Evolutionary conservation across 257 asterid species (phyloP).

Genomic region (Solanum appendiculatum): DNA sequence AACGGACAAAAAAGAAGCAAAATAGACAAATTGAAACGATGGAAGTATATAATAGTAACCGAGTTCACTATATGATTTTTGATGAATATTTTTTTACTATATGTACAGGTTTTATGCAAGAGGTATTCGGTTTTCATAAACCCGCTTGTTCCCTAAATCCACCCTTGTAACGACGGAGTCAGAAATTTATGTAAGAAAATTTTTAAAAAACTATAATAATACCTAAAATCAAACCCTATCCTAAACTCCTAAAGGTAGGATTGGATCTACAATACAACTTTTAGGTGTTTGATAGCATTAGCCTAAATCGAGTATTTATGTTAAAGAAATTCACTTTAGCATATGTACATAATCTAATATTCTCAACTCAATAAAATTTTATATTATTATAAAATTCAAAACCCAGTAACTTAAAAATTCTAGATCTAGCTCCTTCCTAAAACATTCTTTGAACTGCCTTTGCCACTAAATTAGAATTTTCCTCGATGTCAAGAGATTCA

Average conservation of each 20-base stretch:
- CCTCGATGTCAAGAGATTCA: not conserved
- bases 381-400: not conserved
- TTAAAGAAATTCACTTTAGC: not conserved
- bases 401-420: not conserved
- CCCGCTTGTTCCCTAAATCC: not conserved
- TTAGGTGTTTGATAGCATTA: not conserved
- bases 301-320: not conserved
- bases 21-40: not conserved
- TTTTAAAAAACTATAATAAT: not conserved
- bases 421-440: not conserved
- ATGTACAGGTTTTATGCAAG: not conserved
- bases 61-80: not conserved
- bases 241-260: not conserved
- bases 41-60: not conserved
- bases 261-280: not conserved
- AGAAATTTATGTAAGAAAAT: not conserved
- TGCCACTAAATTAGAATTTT: not conserved
- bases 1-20: fast-evolving
- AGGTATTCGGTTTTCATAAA: not conserved
- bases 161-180: not conserved
- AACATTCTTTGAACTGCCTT: not conserved
- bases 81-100: not conserved
- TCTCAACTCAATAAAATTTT: not conserved
- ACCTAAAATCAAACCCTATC: not conserved
- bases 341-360: not conserved